Evolutionary conservation across 2,329 filamentous ascomycete genomes (phyloP), one percentile per base, ranked within the genome.

Genomic region (Arachnomyces sp.): DNA sequence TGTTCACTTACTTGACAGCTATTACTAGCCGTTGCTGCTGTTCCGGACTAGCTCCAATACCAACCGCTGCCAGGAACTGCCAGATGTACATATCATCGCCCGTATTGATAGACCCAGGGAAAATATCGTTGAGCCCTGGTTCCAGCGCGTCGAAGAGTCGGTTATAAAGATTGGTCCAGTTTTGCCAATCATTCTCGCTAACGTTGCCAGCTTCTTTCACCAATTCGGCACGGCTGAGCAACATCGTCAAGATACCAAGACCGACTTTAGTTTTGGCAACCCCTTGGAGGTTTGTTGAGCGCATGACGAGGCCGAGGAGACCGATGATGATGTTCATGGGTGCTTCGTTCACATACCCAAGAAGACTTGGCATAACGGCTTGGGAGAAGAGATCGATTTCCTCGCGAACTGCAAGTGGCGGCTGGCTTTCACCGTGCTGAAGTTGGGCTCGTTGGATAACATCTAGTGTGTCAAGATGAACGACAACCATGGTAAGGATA

Each of bases 51-150:
- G 92, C 90, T 38, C 86, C 89, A 49, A 95, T 92, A 47, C 92
- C 92, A 65, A 95, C 87, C 9, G 90, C 88, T 7, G 92, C 92
- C 49, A 98, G 74, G 61, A 96, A 93, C 65, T 96, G 90, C 92
- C 92, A 98, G 30, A 96, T 87, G 57, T 96, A 94, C 56, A 95
- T 83, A 56, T 98, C 92, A 51, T 95, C 88, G 36, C 86, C 85
- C 6, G 86, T 82, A 49, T 86, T 88, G 55, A 94, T 86, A n/a
- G 84, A 84, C 14, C 84, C 86, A 0, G 90, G 89, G 77, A 98
- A 98, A 47, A 95, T 82, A 52, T 84, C 77, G 9, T 84, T 82
- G 34, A 96, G 75, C 5, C 82, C 81, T 2, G 86, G 86, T 62
- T 96, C 90, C 13, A 96, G 72, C 5, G 78, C 75, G 60, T 92